Evolutionary conservation across 75 land plant species (phyloP).

Genomic region (Azolla pinnata): DNA sequence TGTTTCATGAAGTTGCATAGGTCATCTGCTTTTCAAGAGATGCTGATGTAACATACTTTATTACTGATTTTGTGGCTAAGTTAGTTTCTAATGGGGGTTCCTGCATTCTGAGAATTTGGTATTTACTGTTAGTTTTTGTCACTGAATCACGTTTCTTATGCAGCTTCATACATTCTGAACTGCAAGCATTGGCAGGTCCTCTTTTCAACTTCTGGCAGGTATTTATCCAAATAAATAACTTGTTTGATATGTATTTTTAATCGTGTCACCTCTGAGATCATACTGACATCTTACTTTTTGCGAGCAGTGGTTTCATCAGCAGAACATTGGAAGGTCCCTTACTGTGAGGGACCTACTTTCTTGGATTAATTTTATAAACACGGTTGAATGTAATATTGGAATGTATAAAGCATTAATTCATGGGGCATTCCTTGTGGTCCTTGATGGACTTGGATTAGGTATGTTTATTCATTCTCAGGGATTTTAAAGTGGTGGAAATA

Average conservation of each 20-base stretch:
- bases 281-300: background rate
- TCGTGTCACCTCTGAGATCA: too few relatives aligned
- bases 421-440: slow-evolving; percentile 80
- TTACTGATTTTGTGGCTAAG: slow-evolving; percentile 1
- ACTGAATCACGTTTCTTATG: too few relatives aligned
- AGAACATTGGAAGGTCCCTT: slow-evolving; percentile 47
- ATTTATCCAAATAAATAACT: too few relatives aligned
- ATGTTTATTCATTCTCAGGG: background rate
- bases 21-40: too few relatives aligned
- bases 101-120: too few relatives aligned
- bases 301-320: slow-evolving; percentile 73
- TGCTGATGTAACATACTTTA: too few relatives aligned
- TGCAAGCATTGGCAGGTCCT: slow-evolving; percentile 32
- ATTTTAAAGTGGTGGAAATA: slow-evolving; percentile 1
- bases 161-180: too few relatives aligned
- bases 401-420: slow-evolving; percentile 58
- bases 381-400: slow-evolving; percentile 38
- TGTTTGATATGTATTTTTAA: too few relatives aligned
- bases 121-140: too few relatives aligned
- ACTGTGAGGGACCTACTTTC: slow-evolving; percentile 87
- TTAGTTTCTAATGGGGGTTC: too few relatives aligned
- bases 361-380: slow-evolving; percentile 74
- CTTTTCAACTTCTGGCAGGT: slow-evolving; percentile 78
- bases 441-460: slow-evolving; percentile 98
- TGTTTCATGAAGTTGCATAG: too few relatives aligned